Conservation (phyloP, 129 eudicot species). For the Chrysanthemum makinoi region DNA sequence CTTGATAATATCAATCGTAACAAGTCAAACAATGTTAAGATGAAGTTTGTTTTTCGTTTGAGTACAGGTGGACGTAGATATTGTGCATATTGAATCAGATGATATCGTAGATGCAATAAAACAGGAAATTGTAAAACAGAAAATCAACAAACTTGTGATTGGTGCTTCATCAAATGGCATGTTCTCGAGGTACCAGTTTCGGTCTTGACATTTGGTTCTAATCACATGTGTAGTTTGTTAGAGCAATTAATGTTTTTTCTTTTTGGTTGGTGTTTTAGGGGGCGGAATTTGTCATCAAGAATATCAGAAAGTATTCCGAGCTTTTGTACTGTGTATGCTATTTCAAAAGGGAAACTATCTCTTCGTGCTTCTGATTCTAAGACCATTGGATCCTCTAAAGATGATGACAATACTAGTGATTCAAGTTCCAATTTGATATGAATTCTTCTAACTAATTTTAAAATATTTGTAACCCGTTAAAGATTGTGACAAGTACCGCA, state of each 20-base stretch:
- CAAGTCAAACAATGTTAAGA: neutral
- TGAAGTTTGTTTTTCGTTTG: neutral
- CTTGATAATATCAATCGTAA: slow-evolving; percentile 3
- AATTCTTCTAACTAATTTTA: neutral
- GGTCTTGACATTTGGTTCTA: slow-evolving; percentile 1
- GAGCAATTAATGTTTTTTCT: neutral
- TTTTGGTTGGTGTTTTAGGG: slow-evolving; percentile 37
- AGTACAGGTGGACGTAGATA: slow-evolving; percentile 63
- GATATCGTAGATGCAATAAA: slow-evolving; percentile 57
- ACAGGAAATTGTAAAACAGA: slow-evolving; percentile 39
- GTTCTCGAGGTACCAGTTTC: slow-evolving; percentile 58
- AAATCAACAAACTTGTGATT: slow-evolving; percentile 68
- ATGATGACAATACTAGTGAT: slow-evolving; percentile 42
- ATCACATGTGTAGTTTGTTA: neutral
- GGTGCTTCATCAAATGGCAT: slow-evolving; percentile 80
- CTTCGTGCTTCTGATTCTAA: slow-evolving; percentile 68
- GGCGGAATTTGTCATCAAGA: slow-evolving; percentile 54
- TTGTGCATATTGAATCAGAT: slow-evolving; percentile 75
- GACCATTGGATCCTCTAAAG: slow-evolving; percentile 36
- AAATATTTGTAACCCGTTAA: neutral
- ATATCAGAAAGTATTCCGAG: slow-evolving; percentile 64
- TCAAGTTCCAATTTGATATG: slow-evolving; percentile 37
- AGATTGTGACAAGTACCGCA: neutral
- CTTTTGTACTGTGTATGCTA: slow-evolving; percentile 78
- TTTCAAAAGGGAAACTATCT: slow-evolving; percentile 76